Base-by-base conservation (phyloP, 2,329 filamentous ascomycete species). In the Colletotrichum sidae region DNA sequence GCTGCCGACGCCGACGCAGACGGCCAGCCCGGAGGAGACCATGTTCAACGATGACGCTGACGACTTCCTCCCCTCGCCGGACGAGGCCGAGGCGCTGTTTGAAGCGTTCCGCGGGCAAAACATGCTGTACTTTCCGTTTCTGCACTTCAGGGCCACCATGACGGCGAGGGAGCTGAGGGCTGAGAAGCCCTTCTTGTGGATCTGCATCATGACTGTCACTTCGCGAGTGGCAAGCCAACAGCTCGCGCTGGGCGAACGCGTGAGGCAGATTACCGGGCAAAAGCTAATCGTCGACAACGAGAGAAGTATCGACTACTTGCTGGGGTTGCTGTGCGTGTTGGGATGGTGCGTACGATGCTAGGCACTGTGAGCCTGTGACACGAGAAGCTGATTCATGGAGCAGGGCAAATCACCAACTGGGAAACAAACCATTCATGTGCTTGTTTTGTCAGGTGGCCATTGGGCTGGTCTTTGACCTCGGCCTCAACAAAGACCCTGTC, bases 381-480 rank as follows among this genome's bases (percentile, higher is more conserved):
- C 25, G 25, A 25, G 25, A 25, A 4, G 25, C 25, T 25, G 25
- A 25, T 25, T 25, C 25, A 25, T 13, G n/a, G 1, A 0, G n/a
- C 49, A 68, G 66, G 66, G 63, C 57, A 6, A 68, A 67, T 13
- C 57, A 67, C 17, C 66, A 68, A 34, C 53, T 67, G 11, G 75
- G 70, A 37, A 74, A 64, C 8, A 83, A 79, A 54, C 81, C 83
- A 0, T 82, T 81, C 50, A 75, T 85, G 13, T 76, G 78, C n/a
- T 69, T 82, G 2, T 79, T 79, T 39, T 74, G 77, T 2, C 79
- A 82, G 46, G 67, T 86, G 35, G 80, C 80, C 3, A 73, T 78
- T 8, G 74, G 81, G 2, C 70, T 85, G 11, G 72, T 81, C 4
- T 81, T 77, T 34, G 84, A 86, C 60, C 74, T 86, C 13, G 79